Evolutionary conservation across 176 grass and related monocot genomes (phyloP).

Genomic region (Juncus effusus): DNA sequence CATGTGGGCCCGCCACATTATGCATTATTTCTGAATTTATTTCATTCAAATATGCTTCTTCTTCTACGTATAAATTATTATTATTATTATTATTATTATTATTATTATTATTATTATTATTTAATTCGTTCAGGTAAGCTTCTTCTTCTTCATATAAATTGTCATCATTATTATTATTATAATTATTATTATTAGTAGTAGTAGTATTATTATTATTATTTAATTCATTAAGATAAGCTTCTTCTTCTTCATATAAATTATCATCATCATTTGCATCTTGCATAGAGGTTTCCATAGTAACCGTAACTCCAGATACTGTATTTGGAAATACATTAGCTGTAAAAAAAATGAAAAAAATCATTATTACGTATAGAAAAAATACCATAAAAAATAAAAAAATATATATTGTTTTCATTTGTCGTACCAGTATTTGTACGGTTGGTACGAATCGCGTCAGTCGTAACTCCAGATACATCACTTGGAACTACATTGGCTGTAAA

Average conservation of each 20-base stretch:
- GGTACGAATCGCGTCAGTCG: neutral
- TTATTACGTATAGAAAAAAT: conserved; percentile 16
- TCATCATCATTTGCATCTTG: conserved; percentile 19
- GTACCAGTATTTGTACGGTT: neutral
- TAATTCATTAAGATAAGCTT: neutral
- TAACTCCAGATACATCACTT: conserved; percentile 7
- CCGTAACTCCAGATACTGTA: too few species aligned
- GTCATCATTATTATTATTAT: neutral
- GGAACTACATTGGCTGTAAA: conserved; percentile 7
- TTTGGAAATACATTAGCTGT: too few species aligned
- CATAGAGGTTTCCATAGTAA: neutral
- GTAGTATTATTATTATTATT: neutral
- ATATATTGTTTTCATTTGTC: too few species aligned
- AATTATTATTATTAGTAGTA: neutral
- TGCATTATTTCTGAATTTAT: neutral
- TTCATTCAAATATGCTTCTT: too few species aligned
- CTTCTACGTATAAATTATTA: too few species aligned
- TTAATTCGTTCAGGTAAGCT: neutral
- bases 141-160: too few species aligned
- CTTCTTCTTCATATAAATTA: conserved; percentile 16
- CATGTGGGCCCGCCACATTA: conserved; percentile 7
- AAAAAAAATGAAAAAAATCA: conserved; percentile 13
- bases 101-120: neutral
- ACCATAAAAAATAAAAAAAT: neutral
- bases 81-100: neutral